A percentile compares a stretch with the other conserved stretches of the same genome.
These are phyloP conservation scores for Pythium oligandrum DNA, from an alignment of 352 stramenopile species.

Conservation along the genomic window DNA sequence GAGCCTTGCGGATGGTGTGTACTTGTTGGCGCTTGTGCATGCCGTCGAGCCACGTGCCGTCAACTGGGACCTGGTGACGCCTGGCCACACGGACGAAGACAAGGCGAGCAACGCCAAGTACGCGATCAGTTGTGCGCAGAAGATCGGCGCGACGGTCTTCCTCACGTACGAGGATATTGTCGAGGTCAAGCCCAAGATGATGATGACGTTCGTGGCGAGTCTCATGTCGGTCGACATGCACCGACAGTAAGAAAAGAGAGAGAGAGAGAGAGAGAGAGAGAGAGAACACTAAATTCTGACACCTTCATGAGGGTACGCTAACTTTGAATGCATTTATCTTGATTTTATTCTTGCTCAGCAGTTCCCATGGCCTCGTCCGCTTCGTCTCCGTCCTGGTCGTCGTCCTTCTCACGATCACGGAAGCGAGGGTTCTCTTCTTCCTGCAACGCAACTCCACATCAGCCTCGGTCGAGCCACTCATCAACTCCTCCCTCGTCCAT, in stretches of 20 bases:
- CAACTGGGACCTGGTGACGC: constrained; percentile 87
- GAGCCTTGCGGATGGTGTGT: constrained; percentile 71
- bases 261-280: not conserved
- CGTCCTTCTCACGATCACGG: constrained; percentile 38
- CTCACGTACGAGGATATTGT: constrained; percentile 93
- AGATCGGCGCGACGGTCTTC: constrained; percentile 91
- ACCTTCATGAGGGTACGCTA: no score
- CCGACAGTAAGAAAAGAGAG: constrained; percentile 21
- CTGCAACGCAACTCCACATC: constrained; percentile 4
- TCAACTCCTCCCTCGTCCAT: constrained; percentile 1
- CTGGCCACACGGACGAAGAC: constrained; percentile 63
- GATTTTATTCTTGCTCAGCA: no score
- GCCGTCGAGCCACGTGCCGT: constrained; percentile 83
- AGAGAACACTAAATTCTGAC: no score
- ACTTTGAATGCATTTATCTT: no score
- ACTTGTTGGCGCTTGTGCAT: constrained; percentile 85
- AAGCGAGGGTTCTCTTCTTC: constrained; percentile 62
- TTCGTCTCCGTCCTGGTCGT: constrained; percentile 17
- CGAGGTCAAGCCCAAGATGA: constrained; percentile 92
- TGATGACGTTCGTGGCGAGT: constrained; percentile 86
- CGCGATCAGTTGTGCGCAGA: constrained; percentile 89
- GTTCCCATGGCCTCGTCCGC: not conserved
- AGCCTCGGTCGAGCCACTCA: constrained; percentile 1
- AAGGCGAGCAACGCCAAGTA: constrained; percentile 92
- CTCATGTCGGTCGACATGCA: constrained; percentile 84